Conservation (phyloP, 2,329 filamentous ascomycete genomes). For the Neopestalotiopsis clavispora region DNA sequence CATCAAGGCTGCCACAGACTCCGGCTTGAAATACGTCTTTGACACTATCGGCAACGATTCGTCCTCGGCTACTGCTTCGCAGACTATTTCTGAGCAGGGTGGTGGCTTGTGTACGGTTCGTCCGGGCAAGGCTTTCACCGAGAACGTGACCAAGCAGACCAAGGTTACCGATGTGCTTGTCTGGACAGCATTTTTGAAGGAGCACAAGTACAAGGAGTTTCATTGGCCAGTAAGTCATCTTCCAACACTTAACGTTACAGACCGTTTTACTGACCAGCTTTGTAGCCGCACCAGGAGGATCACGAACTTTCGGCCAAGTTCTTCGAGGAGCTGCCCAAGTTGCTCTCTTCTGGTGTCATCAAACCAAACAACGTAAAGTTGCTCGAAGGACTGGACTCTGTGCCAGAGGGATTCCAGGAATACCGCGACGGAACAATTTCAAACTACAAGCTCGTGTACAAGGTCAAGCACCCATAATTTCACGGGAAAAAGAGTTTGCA, state of each 20-base stretch:
- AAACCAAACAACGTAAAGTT: background rate
- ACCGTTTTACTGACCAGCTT: background rate
- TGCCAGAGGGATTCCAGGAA: background rate
- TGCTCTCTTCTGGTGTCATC: background rate
- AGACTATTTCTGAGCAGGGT: background rate
- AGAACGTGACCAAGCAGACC: background rate
- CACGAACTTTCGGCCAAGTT: background rate
- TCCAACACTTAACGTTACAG: no score
- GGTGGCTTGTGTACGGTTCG: background rate
- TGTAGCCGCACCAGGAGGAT: background rate
- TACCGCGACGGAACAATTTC: background rate
- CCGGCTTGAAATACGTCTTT: background rate
- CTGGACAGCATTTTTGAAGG: constrained; percentile 8
- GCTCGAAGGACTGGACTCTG: background rate
- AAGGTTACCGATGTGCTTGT: constrained; percentile 8
- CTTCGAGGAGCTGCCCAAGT: background rate
- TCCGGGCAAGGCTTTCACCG: constrained; percentile 6
- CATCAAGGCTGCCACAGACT: background rate
- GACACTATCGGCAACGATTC: background rate
- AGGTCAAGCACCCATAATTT: background rate
- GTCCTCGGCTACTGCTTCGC: background rate
- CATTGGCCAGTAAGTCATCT: constrained; percentile 6
- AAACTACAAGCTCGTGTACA: background rate
- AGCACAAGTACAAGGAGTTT: constrained; percentile 1
- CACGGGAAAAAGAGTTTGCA: no score